These are phyloP conservation scores for Leishmania gerbilli DNA, from an alignment of 208 protist species.

Conservation along the genomic window DNA sequence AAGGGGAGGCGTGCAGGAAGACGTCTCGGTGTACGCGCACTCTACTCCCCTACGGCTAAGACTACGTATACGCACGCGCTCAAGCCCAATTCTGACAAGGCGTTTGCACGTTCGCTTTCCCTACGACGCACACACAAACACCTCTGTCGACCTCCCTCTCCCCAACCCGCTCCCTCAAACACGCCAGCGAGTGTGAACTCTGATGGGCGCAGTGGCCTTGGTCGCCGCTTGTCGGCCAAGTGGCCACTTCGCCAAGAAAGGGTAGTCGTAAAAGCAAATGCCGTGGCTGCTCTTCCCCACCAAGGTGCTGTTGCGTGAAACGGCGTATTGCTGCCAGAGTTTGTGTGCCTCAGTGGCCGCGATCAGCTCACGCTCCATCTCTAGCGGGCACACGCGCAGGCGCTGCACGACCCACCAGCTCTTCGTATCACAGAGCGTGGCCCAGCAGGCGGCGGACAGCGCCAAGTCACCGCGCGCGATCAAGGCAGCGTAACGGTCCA, in stretches of 20 bases:
- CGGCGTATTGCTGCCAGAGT: conserved; percentile 24
- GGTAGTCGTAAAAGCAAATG: conserved; percentile 25
- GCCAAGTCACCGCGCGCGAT: conserved; percentile 59
- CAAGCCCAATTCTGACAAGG: not conserved
- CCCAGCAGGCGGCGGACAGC: conserved; percentile 68
- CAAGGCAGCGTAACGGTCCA: conserved; percentile 72
- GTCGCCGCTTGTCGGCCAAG: not conserved
- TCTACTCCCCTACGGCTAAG: not conserved
- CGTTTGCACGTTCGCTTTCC: not conserved
- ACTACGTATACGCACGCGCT: not conserved
- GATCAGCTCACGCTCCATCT: conserved; percentile 69
- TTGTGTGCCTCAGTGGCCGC: conserved; percentile 55
- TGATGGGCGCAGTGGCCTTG: not conserved
- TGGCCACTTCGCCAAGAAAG: conserved; percentile 18
- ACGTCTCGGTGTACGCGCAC: not conserved
- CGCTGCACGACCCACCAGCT: conserved; percentile 22
- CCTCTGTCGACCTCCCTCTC: not conserved
- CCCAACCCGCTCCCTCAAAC: not conserved
- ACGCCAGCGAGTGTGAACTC: not conserved
- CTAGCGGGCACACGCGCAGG: conserved; percentile 39
- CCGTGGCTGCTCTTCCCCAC: conserved; percentile 35
- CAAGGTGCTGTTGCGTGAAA: conserved; percentile 19
- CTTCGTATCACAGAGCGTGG: conserved; percentile 58
- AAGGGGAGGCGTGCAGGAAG: not conserved
- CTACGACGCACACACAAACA: not conserved